Conservation (phyloP, 768 basidiomycete species). For the Trichaptum fuscoviolaceum region DNA sequence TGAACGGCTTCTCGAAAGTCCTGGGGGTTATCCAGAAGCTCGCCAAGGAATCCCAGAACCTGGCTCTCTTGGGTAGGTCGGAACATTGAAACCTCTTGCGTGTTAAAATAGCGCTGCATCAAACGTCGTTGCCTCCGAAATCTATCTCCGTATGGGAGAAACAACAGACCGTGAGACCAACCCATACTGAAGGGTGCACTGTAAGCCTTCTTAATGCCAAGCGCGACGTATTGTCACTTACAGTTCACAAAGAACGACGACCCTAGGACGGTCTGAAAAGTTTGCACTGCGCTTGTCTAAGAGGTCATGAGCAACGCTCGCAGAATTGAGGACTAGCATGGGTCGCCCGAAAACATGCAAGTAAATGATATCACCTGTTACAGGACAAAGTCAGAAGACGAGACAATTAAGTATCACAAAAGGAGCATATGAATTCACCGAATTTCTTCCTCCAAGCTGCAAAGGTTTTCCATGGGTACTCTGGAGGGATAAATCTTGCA, state of each 20-base stretch:
- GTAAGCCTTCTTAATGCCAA: background rate
- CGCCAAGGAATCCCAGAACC: background rate
- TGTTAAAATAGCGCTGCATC: background rate
- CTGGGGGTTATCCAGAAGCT: background rate
- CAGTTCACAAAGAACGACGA: constrained; percentile 11
- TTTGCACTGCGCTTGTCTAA: constrained; percentile 28
- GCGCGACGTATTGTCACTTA: background rate
- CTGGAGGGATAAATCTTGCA: background rate
- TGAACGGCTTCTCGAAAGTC: background rate
- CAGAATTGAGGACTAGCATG: constrained; percentile 27
- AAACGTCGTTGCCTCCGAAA: background rate
- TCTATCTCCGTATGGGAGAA: background rate
- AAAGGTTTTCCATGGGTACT: constrained; percentile 15
- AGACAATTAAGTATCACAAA: background rate
- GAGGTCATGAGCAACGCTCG: constrained; percentile 29
- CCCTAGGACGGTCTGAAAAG: constrained; percentile 22
- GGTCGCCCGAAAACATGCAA: constrained; percentile 17
- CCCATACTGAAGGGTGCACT: background rate
- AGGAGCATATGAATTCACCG: constrained; percentile 12
- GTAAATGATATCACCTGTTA: constrained; percentile 16
- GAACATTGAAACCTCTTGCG: constrained; percentile 6
- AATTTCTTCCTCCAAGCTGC: constrained; percentile 19
- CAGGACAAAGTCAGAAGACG: constrained; percentile 4
- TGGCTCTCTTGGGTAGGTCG: background rate
- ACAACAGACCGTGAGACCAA: background rate